A percentile compares a stretch with the other conserved stretches of the same genome.
Evolutionary conservation across 495 filamentous ascomycete species (phyloP).

Genomic region (Penicillium argentinense): DNA sequence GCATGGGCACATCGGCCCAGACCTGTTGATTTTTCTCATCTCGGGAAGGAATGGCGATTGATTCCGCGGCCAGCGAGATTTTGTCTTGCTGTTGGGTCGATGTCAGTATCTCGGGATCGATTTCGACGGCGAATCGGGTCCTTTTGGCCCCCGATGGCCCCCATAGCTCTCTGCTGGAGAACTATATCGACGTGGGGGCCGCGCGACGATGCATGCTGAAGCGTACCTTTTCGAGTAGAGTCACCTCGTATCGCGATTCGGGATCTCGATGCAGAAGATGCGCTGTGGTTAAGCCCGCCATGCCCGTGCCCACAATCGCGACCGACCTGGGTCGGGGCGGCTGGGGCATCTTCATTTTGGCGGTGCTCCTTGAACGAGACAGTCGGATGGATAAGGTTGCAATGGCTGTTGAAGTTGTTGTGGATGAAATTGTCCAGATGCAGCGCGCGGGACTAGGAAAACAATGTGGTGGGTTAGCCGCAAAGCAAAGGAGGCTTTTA

Average conservation of each 20-base stretch:
- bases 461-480: no score
- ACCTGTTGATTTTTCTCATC: neutral
- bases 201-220: neutral
- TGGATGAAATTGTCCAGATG: no score
- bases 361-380: neutral
- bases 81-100: slow-evolving; percentile 16
- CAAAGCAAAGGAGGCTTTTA: no score
- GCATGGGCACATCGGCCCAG: slow-evolving; percentile 58
- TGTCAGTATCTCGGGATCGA: neutral
- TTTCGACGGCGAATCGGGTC: no score
- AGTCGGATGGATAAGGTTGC: no score
- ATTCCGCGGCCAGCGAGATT: slow-evolving; percentile 29
- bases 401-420: no score
- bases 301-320: slow-evolving; percentile 54
- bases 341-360: slow-evolving; percentile 7
- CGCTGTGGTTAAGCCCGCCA: slow-evolving; percentile 54
- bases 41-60: slow-evolving; percentile 11
- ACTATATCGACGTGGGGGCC: neutral
- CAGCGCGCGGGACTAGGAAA: no score
- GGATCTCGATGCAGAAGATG: slow-evolving; percentile 49
- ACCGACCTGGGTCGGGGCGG: slow-evolving; percentile 23
- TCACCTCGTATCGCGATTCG: slow-evolving; percentile 41
- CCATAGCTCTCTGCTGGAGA: no score
- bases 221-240: slow-evolving; percentile 48
- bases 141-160: no score